These are phyloP conservation scores for Crepidotus variabilis DNA, from an alignment of 768 basidiomycete genomes.

Conservation along the genomic window DNA sequence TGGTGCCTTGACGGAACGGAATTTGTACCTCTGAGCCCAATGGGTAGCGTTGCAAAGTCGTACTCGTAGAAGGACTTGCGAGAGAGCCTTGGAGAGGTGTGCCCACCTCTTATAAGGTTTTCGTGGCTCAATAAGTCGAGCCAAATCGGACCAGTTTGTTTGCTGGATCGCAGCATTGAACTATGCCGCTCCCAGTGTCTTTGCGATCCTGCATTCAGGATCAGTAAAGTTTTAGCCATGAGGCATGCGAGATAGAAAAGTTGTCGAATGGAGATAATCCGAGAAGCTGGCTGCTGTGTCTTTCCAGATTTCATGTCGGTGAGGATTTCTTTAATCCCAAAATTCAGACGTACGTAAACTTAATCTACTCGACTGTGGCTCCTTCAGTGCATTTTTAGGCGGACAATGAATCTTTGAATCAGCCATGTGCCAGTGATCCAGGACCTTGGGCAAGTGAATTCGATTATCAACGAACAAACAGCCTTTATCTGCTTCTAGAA, in stretches of 20 bases:
- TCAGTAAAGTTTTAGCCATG: neutral
- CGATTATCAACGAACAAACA: neutral
- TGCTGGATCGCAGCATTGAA: neutral
- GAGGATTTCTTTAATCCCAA: neutral
- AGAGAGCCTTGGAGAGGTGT: neutral
- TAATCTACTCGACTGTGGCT: neutral
- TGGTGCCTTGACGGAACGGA: neutral
- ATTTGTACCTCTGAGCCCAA: neutral
- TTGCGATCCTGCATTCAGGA: neutral
- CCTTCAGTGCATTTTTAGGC: neutral
- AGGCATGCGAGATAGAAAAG: neutral
- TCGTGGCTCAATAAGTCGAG: constrained; percentile 7
- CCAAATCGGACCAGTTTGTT: constrained; percentile 24
- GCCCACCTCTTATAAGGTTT: neutral
- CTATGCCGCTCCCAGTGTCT: neutral
- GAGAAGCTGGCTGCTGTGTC: neutral
- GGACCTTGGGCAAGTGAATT: neutral
- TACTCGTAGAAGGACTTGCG: neutral
- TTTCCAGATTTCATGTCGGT: neutral
- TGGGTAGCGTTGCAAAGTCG: constrained; percentile 6
- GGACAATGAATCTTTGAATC: neutral
- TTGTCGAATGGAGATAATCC: neutral
- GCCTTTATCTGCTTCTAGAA: neutral
- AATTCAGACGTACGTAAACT: neutral
- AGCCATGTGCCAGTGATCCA: neutral